Conservation (phyloP, 2,329 filamentous ascomycete species). For the Talaromyces sp. region DNA sequence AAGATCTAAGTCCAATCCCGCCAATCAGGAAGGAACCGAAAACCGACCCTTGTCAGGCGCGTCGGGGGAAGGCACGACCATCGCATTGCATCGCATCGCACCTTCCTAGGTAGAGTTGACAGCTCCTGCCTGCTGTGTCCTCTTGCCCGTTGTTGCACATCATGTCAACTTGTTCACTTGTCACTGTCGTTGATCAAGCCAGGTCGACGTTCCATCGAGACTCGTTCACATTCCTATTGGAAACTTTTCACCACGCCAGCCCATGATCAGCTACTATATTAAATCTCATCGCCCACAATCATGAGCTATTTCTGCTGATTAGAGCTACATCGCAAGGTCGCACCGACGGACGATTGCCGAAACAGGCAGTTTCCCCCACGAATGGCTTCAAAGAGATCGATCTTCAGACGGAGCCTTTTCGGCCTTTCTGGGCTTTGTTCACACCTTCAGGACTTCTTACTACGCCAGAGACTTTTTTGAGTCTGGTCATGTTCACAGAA, state of each 20-base stretch:
- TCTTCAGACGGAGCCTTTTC: not conserved
- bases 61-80: not conserved
- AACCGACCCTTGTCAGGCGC: not conserved
- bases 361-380: not conserved
- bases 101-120: not conserved
- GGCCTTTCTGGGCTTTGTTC: not conserved
- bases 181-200: not conserved
- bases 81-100: not conserved
- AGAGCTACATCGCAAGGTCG: not conserved
- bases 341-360: not conserved
- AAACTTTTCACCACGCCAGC: not conserved
- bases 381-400: not conserved
- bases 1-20: not conserved
- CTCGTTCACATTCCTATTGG: not conserved
- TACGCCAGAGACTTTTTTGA: not conserved
- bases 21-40: not conserved
- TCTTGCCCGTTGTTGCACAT: not conserved
- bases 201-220: not conserved
- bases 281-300: not conserved
- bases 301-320: not conserved
- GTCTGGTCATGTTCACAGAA: not conserved
- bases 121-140: not conserved
- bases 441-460: not conserved
- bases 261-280: too few relatives aligned
- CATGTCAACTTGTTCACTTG: not conserved